Evolutionary conservation across 306 rosid species (phyloP).

Genomic region (Erythrophleum fordii): DNA sequence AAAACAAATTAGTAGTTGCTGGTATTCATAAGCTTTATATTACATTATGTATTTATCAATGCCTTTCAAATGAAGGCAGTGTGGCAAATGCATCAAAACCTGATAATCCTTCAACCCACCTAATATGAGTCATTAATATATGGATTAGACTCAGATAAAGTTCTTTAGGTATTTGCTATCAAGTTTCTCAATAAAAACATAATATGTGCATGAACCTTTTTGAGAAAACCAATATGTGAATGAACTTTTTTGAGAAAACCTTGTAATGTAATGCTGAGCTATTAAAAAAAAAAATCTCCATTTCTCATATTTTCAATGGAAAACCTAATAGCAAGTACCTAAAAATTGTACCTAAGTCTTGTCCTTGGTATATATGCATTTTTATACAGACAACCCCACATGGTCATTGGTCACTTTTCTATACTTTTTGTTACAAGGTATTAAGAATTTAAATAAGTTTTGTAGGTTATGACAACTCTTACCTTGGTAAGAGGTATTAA

Average conservation of each 20-base stretch:
- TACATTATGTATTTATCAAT: not conserved
- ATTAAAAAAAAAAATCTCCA: too few species aligned
- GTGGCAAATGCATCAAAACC: not conserved
- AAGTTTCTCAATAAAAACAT: too few species aligned
- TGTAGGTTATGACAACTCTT: not conserved
- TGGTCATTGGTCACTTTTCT: slow-evolving; percentile 6
- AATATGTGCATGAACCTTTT: too few species aligned
- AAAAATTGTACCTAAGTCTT: too few species aligned
- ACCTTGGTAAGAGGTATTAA: not conserved
- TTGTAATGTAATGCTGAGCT: too few species aligned
- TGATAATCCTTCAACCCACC: slow-evolving; percentile 16
- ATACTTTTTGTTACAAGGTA: not conserved
- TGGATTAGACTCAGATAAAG: too few species aligned
- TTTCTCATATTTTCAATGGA: too few species aligned
- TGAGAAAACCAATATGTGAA: too few species aligned
- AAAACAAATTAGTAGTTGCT: not conserved
- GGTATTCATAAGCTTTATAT: not conserved
- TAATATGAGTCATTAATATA: not conserved
- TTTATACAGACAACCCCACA: slow-evolving; percentile 21
- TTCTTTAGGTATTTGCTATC: too few species aligned
- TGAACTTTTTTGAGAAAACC: too few species aligned
- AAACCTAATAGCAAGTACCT: too few species aligned
- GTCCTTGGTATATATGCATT: not conserved
- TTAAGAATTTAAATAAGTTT: not conserved
- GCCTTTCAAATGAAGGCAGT: not conserved